Base-by-base conservation (phyloP, 805 yeast genomes). In the Kregervanrija delftensis region DNA sequence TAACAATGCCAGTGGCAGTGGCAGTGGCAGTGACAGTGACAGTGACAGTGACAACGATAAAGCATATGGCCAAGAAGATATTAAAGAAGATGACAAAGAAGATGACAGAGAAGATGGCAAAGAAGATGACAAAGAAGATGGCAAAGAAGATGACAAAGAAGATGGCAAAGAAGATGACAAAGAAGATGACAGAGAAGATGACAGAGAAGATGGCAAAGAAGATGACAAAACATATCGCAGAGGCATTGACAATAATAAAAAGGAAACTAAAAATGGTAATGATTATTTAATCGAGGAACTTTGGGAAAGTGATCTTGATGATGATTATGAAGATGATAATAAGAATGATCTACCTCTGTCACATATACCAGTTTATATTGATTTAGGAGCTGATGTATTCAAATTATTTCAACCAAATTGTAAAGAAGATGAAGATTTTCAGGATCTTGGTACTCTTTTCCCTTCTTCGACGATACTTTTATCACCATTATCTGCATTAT, bases 321-420 rank as follows among this genome's bases (percentile, higher is more conserved):
- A 30, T 4, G 44, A 40, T 5, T n/a, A n/a, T 36, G 45, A 40
- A 30, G 22, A 39, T 13, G 43, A 22, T 22, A 35, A 42, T 15
- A 40, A 16, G 3, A 33, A 17, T 31, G 39, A 49, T 30, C 34
- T 37, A 13, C 35, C 14, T 6, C 9, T 33, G 2, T 33, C 46
- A 15, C 41, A 43, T 13, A 45, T 57, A 10, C 63, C 65, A 1
- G 46, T 59, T 5, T 61, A 59, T 40, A 46, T 61, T 13, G 65
- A 61, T 37, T 42, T 57, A 11, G 60, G 62, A 16, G 54, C 49
- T 37, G 53, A 53, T 28, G 55, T 61, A 11, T 54, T 52, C 44
- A 60, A 59, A 41, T 40, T 61, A 11, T 48, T 54, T 30, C 42
- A 47, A 8, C 60, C 63, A 1, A 30, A 45, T 0, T 40, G 38